Base-by-base conservation (phyloP, 768 basidiomycete species). In the Suillus variegatus region DNA sequence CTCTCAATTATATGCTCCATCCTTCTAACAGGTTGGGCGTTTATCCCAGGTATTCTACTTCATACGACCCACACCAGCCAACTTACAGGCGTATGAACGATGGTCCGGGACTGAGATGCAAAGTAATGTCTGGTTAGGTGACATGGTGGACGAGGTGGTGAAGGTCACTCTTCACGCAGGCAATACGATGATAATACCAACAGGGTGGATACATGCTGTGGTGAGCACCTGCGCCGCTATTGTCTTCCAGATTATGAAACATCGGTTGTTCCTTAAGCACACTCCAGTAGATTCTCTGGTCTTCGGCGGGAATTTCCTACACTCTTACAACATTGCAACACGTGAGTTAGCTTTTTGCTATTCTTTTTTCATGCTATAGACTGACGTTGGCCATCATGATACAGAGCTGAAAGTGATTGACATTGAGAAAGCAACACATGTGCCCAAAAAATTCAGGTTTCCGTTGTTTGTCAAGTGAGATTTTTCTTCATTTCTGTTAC, bases 141-240 rank as follows among this genome's bases (percentile, higher is more conserved):
- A 96, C 71, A 82, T 93, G 85, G 92, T 89, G 12, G 95, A 97
- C 68, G 91, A 94, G 68, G 97, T 99, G 9, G 86, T 87, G 73
- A 95, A 92, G 74, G 89, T 96, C 12, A 88, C 90, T 67, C 77
- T 96, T 64, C 78, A 80, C 25, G 81, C 84, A 32, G 94, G 93
- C 9, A 93, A 94, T 69, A 95, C 93, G 5, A 92, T 95, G 90
- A 93, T 96, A 57, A 96, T 97, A 62, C 95, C 97, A 2, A 90
- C 94, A 1, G 97, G 97, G 0, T 99, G 97, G 92, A 98, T 99
- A 65, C 97, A 99, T 74, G 94, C 95, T 13, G 97, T 99, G 47
- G 95, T 97, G 75, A 75, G 91, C 79, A 57, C 60, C 4, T 44
- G 57, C 38, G 43, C 51, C 41, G 61, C 61, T 14, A 41, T 51